A percentile compares a stretch with the other conserved stretches of the same genome.
These are phyloP conservation scores for Fusarium redolens DNA, from an alignment of 2,329 filamentous ascomycete species.

Conservation along the genomic window DNA sequence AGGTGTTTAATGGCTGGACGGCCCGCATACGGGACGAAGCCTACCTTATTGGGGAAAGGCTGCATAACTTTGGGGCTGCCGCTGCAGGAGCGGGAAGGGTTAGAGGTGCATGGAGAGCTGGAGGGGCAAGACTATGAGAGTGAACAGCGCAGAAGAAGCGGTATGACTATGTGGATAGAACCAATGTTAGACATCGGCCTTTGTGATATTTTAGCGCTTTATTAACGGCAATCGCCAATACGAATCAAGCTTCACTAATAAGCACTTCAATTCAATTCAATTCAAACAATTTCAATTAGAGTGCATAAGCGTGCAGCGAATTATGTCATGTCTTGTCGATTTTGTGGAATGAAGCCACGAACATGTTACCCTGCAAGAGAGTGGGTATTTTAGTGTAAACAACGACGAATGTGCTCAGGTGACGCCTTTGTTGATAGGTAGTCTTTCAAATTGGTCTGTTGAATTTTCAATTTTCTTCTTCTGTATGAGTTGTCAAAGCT, in stretches of 20 bases:
- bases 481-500: not conserved
- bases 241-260: not conserved
- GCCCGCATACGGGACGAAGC: conserved; percentile 90
- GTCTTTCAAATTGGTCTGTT: not conserved
- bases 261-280: not conserved
- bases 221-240: not conserved
- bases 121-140: conserved; percentile 47
- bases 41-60: conserved; percentile 90
- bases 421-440: not conserved
- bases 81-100: conserved; percentile 52
- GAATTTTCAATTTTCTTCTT: not conserved
- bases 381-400: conserved; percentile 13
- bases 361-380: conserved; percentile 26
- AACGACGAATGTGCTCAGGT: conserved; percentile 9
- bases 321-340: conserved; percentile 17
- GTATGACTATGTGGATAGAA: not conserved
- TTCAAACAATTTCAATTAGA: not conserved
- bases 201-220: conserved; percentile 18
- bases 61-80: conserved; percentile 87
- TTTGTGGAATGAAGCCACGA: conserved; percentile 18
- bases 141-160: not conserved
- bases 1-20: conserved; percentile 80
- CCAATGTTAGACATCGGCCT: conserved; percentile 8
- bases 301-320: conserved; percentile 6
- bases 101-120: conserved; percentile 52